phyloP scores from a whole-genome alignment of 352 stramenopile species.

The Pythium pyrilobum region DNA sequence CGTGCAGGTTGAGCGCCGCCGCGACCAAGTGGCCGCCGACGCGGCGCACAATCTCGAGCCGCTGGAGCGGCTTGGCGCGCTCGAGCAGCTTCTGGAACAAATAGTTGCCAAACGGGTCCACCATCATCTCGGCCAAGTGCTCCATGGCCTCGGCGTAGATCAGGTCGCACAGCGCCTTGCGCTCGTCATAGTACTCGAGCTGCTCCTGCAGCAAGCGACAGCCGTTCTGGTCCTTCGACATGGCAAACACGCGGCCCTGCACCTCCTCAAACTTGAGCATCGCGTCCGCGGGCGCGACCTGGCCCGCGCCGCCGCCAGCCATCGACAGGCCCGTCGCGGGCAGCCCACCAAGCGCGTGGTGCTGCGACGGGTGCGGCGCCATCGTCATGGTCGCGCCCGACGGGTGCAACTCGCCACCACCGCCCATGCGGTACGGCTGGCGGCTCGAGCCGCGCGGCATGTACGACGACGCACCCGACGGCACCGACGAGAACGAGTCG shows the following conservation, averaged over 20 bases:
- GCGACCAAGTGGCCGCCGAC: slow-evolving; percentile 93
- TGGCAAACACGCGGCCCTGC: slow-evolving; percentile 71
- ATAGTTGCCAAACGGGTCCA: slow-evolving; percentile 99
- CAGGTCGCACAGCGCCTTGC: slow-evolving; percentile 85
- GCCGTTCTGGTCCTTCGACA: slow-evolving; percentile 96
- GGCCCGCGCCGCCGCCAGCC: not conserved
- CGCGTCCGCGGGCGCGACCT: not conserved
- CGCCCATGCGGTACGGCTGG: slow-evolving; percentile 2
- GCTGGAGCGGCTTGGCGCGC: slow-evolving; percentile 87
- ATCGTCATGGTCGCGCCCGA: not conserved
- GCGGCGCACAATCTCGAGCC: slow-evolving; percentile 90
- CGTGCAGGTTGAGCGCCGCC: slow-evolving; percentile 96
- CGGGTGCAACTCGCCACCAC: slow-evolving; percentile 4
- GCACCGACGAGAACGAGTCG: not conserved
- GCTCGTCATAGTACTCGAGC: slow-evolving; percentile 90
- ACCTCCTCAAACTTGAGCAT: slow-evolving; percentile 67
- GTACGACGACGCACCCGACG: slow-evolving; percentile 7
- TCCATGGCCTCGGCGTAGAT: slow-evolving; percentile 97
- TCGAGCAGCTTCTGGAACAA: slow-evolving; percentile 99
- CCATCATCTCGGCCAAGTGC: slow-evolving; percentile 96
- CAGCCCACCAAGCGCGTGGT: slow-evolving; percentile 1
- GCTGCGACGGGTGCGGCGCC: slow-evolving; percentile 4
- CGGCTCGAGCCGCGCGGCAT: slow-evolving; percentile 3
- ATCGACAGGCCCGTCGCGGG: not conserved
- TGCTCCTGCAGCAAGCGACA: slow-evolving; percentile 96